Evolutionary conservation across 169 alveolate genomes (phyloP).

Genomic region (Plasmodium yoelii): DNA sequence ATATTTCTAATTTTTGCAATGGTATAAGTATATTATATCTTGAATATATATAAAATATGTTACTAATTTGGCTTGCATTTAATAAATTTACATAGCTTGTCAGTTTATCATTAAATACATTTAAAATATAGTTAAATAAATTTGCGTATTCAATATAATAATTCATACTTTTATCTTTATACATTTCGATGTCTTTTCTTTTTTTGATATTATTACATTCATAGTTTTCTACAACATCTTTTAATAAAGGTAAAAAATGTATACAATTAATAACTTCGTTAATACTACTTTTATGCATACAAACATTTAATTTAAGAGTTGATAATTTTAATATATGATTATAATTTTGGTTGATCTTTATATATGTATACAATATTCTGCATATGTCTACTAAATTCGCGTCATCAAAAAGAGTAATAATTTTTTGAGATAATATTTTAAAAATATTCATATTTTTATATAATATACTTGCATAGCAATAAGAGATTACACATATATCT

Average conservation of each 20-base stretch:
- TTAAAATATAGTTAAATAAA: constrained; percentile 56
- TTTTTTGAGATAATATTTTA: constrained; percentile 65
- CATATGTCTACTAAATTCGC: constrained; percentile 61
- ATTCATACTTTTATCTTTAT: constrained; percentile 7
- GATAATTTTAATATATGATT: constrained; percentile 66
- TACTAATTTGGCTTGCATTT: constrained; percentile 54
- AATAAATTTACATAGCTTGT: constrained; percentile 43
- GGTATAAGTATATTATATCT: constrained; percentile 60
- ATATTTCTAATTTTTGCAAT: constrained; percentile 20
- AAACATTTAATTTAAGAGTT: constrained; percentile 11
- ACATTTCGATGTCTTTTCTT: not conserved
- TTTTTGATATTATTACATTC: not conserved
- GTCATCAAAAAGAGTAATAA: constrained; percentile 32
- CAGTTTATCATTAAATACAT: constrained; percentile 48
- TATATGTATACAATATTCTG: constrained; percentile 61
- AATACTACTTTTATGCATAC: constrained; percentile 38
- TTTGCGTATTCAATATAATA: constrained; percentile 30
- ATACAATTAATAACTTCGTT: constrained; percentile 64
- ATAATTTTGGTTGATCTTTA: constrained; percentile 46
- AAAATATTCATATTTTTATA: constrained; percentile 56
- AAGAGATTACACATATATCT: constrained; percentile 65
- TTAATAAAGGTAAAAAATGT: constrained; percentile 67
- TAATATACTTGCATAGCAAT: constrained; percentile 54
- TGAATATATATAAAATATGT: constrained; percentile 59
- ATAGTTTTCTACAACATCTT: constrained; percentile 30